Evolutionary conservation across 148 eudicot species (phyloP), one percentile per base, ranked within the genome.

Genomic region (Dysphania ambrosioides): DNA sequence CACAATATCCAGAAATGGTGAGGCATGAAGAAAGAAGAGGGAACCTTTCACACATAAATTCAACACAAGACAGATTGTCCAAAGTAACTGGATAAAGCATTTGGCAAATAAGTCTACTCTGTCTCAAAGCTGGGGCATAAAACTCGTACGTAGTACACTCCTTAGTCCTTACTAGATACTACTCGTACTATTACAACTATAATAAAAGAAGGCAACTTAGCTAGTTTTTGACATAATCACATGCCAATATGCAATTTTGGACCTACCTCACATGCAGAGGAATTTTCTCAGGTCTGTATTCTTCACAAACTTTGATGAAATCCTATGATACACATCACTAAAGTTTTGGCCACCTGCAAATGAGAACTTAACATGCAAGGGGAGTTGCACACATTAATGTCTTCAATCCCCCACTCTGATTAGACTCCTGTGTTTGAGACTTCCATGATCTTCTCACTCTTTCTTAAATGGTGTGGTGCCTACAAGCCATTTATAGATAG

Each of bases 261-360:
- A 69, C 82, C 80, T 62, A 40, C 83, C 79, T 75, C 84, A 84
- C 87, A 84, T 84, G 87, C 78, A 56, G 5, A 64, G 62, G 64
- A 71, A 68, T 66, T 61, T 72, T 63, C 34, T 68, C 23, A 21
- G 19, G 15, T 63, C 5, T n/a, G n/a, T n/a, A n/a, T 21, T 23
- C 56, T 29, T n/a, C 38, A 58, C 26, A 53, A 72, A 40, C 24
- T 47, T 30, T 23, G 68, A 38, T 26, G 38, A 70, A 38, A 27
- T 36, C 15, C n/a, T 26, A 4, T 60, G 40, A 29, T 56, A 58
- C 51, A 72, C 75, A 58, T 72, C 65, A 24, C 35, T 15, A 16
- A 58, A 24, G 4, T 68, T 68, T 8, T 47, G 58, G 36, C 55
- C 72, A 44, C 24, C 72, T 47, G 19, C 26, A 27, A 24, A 11